Base-by-base conservation (phyloP, 148 eudicot genomes). In the Rhododendron vialii region DNA sequence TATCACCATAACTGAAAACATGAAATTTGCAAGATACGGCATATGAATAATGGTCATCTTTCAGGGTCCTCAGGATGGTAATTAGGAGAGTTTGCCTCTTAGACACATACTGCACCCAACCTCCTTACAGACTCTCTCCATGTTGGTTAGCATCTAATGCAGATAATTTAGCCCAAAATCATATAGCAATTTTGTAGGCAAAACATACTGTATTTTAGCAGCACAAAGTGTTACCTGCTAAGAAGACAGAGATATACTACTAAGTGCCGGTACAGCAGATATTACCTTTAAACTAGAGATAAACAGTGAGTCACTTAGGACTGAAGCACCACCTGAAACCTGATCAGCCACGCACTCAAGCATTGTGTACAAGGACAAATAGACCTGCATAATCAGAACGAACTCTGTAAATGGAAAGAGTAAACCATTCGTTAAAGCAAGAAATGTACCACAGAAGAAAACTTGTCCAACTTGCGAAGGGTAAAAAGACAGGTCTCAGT, bases 251-350 rank as follows among this genome's bases (percentile, higher is more conserved):
- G 11, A 38, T 47, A 36, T n/a, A 65, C 36, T 43, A n/a, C 15
- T 2, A 83, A 43, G 57, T 83, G 30, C 71, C 47, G 10, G 61
- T 0, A 84, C 43, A 5, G n/a, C 11, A 48, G 24, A 75, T 17
- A 28, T 67, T 90, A 97, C 99, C 99, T 95, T 97, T 86, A 97
- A 87, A 91, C 91, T 93, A 38, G 91, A 87, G 57, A 97, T 85
- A 76, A 90, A 88, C 47, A 95, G 94, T 5, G 96, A 88, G 89
- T 95, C 98, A 45, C 85, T 84, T 65, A 87, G 75, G 83, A 83
- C 80, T 87, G 89, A 78, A 38, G 51, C 30, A 67, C 91, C 89
- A 88, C 87, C 83, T 78, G 91, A 73, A 83, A 93, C 90, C 87
- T 92, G 93, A 90, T 94, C 93, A 69, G 91, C 91, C 93, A 97